Percentiles rank a stretch among this genome's conserved stretches.
Evolutionary conservation across 116 monocot genomes (phyloP).

Genomic region (Iris pallida): DNA sequence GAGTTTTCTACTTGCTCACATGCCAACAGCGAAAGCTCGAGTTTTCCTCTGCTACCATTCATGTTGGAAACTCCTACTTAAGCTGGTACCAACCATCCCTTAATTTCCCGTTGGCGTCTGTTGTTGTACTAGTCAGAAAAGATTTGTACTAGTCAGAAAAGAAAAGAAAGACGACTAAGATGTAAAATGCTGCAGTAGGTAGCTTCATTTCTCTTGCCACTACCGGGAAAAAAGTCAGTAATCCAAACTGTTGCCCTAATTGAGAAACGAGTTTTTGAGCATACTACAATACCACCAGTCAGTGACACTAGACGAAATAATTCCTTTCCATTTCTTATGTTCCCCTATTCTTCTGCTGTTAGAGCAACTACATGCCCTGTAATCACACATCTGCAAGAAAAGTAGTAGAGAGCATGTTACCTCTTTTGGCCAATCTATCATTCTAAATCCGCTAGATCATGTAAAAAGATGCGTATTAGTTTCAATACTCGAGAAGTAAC

Average conservation of each 20-base stretch:
- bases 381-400: constrained; percentile 23
- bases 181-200: no score
- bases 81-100: background rate
- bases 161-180: background rate
- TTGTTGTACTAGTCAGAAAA: background rate
- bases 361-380: constrained; percentile 29
- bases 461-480: background rate
- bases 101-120: constrained; percentile 6
- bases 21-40: no score
- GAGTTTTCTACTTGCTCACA: no score
- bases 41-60: no score
- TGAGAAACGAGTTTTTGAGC: constrained; percentile 12
- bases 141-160: background rate
- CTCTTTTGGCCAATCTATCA: background rate
- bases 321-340: constrained; percentile 11
- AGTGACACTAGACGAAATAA: constrained; percentile 13
- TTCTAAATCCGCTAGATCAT: background rate
- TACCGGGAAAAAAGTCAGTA: constrained; percentile 6
- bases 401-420: background rate
- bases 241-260: constrained; percentile 9
- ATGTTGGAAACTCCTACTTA: no score
- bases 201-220: constrained; percentile 7
- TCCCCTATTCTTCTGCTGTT: constrained; percentile 15
- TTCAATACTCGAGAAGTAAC: background rate
- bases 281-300: constrained; percentile 20